These are phyloP conservation scores for Suillus hirtellus DNA, from an alignment of 768 basidiomycete genomes.

Conservation along the genomic window DNA sequence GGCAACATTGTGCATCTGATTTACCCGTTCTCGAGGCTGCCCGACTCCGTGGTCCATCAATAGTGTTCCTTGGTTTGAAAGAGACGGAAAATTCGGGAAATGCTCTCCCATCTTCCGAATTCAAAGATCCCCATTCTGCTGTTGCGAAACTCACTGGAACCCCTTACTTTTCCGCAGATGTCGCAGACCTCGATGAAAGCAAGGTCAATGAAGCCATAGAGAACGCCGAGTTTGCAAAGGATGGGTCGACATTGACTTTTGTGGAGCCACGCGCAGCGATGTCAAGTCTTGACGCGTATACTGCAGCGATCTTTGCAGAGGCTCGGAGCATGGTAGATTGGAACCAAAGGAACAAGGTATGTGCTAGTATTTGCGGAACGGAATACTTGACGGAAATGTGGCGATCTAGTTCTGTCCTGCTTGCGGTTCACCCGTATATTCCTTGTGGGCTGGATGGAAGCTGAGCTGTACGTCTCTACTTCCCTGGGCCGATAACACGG, in stretches of 20 bases:
- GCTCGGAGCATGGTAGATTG: slow-evolving; percentile 88
- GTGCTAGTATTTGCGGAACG: slow-evolving; percentile 13
- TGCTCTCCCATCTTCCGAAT: slow-evolving; percentile 67
- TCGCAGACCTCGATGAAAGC: slow-evolving; percentile 50
- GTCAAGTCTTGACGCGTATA: slow-evolving; percentile 57
- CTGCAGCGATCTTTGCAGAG: slow-evolving; percentile 74
- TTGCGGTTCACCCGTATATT: slow-evolving; percentile 80
- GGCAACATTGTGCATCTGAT: slow-evolving; percentile 27
- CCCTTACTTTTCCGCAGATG: slow-evolving; percentile 84
- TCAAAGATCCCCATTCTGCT: slow-evolving; percentile 53
- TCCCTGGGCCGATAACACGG: slow-evolving; percentile 70
- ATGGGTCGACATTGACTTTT: slow-evolving; percentile 52
- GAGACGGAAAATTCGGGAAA: slow-evolving; percentile 49
- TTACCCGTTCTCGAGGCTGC: slow-evolving; percentile 49
- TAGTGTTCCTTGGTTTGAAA: slow-evolving; percentile 82
- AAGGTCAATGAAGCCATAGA: slow-evolving; percentile 45
- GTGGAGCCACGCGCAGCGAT: slow-evolving; percentile 63
- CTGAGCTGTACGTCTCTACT: slow-evolving; percentile 72
- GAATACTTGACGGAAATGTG: slow-evolving; percentile 2
- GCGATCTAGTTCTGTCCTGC: slow-evolving; percentile 78
- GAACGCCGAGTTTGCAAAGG: slow-evolving; percentile 35
- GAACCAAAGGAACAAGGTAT: slow-evolving; percentile 86
- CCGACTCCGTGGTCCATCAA: slow-evolving; percentile 55
- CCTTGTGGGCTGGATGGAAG: slow-evolving; percentile 97
- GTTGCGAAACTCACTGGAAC: slow-evolving; percentile 70